Conservation (phyloP, 164 flowering plant genomes). For the Vitis riparia region DNA sequence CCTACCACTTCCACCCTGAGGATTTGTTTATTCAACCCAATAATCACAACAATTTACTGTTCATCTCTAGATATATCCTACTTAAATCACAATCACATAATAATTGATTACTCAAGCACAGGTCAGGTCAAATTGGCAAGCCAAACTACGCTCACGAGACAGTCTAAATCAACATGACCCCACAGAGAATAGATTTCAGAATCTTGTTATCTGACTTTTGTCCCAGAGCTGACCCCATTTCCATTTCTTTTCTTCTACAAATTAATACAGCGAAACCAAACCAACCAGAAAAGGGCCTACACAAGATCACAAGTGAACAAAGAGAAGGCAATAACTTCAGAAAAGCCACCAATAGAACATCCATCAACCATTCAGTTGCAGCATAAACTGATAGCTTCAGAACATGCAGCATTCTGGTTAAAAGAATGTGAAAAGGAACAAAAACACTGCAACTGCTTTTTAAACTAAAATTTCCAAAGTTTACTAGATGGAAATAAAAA, state of each 20-base stretch:
- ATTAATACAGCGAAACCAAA: background rate
- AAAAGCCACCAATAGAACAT: background rate
- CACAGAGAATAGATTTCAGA: background rate
- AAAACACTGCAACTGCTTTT: background rate
- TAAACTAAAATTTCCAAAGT: background rate
- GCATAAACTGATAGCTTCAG: too few species aligned
- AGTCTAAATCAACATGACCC: background rate
- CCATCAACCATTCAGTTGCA: background rate
- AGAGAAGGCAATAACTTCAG: background rate
- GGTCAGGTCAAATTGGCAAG: too few species aligned
- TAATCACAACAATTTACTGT: too few species aligned
- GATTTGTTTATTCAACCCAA: too few species aligned
- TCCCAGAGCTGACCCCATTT: background rate
- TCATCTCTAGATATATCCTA: too few species aligned
- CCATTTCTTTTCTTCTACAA: background rate
- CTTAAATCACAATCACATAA: background rate
- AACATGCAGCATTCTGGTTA: background rate
- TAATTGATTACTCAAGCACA: background rate
- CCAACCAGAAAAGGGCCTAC: background rate
- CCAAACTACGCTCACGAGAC: constrained; percentile 6
- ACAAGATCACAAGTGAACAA: constrained; percentile 1
- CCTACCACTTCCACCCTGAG: too few species aligned
- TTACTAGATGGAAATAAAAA: constrained; percentile 4
- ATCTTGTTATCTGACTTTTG: background rate
- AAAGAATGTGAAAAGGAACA: background rate